These are phyloP conservation scores for Magnusiomyces fungicola DNA, from an alignment of 1,139 yeast species.

Conservation along the genomic window DNA sequence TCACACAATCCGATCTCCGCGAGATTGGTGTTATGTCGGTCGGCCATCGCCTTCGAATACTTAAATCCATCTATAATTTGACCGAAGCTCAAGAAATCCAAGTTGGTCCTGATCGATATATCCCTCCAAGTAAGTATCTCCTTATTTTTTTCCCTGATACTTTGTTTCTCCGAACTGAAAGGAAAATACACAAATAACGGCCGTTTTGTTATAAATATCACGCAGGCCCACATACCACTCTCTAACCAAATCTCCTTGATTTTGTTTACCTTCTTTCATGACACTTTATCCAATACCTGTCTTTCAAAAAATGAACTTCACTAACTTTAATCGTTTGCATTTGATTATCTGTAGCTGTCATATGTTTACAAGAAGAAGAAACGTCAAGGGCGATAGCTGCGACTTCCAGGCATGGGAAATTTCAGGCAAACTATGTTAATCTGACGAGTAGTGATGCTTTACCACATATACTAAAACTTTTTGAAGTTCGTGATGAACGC, in stretches of 20 bases:
- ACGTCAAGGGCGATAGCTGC: not conserved
- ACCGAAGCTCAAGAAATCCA: constrained; percentile 26
- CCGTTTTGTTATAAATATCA: no score
- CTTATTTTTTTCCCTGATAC: not conserved
- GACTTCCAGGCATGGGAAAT: not conserved
- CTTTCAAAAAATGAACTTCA: no score
- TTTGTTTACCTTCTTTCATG: no score
- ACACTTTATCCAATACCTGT: no score
- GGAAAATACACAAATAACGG: no score
- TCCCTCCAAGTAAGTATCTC: constrained; percentile 26
- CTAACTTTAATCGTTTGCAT: no score
- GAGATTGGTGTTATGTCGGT: constrained; percentile 36
- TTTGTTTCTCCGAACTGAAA: no score
- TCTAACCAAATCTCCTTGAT: no score
- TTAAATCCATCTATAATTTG: constrained; percentile 32
- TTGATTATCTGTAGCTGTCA: no score
- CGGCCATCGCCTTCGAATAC: constrained; percentile 37
- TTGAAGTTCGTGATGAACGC: constrained; percentile 32
- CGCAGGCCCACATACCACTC: no score
- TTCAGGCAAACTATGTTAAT: not conserved
- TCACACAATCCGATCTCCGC: constrained; percentile 34
- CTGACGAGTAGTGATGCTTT: not conserved
- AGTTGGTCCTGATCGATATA: constrained; percentile 28
- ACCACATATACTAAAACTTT: constrained; percentile 11
- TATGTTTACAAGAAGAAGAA: constrained; percentile 1